Percentiles rank a stretch among this genome's conserved stretches.
Evolutionary conservation across 1,284 basidiomycete genomes (phyloP).

Genomic region (Abortiporus biennis): DNA sequence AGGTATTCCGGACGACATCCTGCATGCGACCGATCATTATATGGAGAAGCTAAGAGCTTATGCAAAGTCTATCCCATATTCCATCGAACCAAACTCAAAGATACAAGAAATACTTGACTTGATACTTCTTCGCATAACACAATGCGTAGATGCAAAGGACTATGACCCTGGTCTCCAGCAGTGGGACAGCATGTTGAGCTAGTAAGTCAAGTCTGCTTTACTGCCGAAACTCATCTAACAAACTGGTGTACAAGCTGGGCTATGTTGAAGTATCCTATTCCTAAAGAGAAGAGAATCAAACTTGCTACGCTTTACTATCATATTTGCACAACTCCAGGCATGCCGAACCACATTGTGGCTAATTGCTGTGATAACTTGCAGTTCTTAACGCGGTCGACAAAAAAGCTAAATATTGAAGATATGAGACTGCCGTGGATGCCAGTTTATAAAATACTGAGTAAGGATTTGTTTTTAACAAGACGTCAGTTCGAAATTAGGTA

Average conservation of each 20-base stretch:
- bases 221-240: slow-evolving; percentile 12
- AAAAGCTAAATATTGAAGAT: slow-evolving; percentile 74
- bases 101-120: slow-evolving; percentile 81
- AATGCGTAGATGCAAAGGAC: slow-evolving; percentile 78
- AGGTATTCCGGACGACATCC: slow-evolving; percentile 31
- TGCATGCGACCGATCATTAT: slow-evolving; percentile 33
- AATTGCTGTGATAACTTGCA: slow-evolving; percentile 54
- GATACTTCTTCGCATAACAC: slow-evolving; percentile 62
- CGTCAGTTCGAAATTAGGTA: slow-evolving; percentile 79
- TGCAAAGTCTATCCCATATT: slow-evolving; percentile 70
- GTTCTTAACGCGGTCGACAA: slow-evolving; percentile 58
- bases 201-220: slow-evolving; percentile 44
- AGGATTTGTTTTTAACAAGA: slow-evolving; percentile 81
- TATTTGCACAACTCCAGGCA: slow-evolving; percentile 52
- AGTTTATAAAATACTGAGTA: slow-evolving; percentile 73
- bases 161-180: slow-evolving; percentile 72
- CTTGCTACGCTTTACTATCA: slow-evolving; percentile 82
- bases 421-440: slow-evolving; percentile 87
- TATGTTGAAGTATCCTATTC: slow-evolving; percentile 82
- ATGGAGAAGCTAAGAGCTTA: slow-evolving; percentile 55
- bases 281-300: slow-evolving; percentile 70
- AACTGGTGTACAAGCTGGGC: slow-evolving; percentile 51
- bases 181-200: slow-evolving; percentile 74
- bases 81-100: slow-evolving; percentile 71
- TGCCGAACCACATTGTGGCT: slow-evolving; percentile 52